Conservation (phyloP, 495 filamentous ascomycete species). For the Annulohypoxylon stygium region DNA sequence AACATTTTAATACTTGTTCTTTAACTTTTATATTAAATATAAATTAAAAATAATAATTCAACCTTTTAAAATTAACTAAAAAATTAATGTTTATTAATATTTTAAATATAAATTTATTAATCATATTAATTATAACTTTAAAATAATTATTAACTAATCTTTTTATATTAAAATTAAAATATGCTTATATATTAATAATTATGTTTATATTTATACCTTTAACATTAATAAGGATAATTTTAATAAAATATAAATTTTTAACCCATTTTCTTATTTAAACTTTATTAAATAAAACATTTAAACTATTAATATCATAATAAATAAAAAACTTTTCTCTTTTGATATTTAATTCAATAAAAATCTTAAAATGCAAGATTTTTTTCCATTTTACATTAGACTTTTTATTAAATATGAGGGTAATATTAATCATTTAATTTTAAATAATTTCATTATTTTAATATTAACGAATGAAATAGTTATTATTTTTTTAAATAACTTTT, state of each 20-base stretch:
- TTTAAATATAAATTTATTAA: neutral
- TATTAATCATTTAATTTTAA: too few species aligned
- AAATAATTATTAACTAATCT: neutral
- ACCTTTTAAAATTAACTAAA: neutral
- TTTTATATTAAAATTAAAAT: neutral
- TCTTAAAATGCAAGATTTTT: too few species aligned
- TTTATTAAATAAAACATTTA: neutral
- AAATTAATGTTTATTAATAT: neutral
- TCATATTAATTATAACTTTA: neutral
- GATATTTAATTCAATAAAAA: too few species aligned
- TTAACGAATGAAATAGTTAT: too few species aligned
- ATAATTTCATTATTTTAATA: too few species aligned
- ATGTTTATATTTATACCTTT: neutral
- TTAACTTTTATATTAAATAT: neutral
- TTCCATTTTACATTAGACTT: too few species aligned
- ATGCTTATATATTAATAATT: neutral
- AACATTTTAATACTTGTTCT: neutral
- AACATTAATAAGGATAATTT: neutral
- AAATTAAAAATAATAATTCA: neutral
- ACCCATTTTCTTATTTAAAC: neutral
- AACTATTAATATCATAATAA: too few species aligned
- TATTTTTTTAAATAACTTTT: too few species aligned
- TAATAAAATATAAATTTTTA: neutral
- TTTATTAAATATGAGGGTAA: too few species aligned
- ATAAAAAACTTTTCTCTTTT: too few species aligned